Conservation (phyloP, 306 rosid species). For the Oxytropis ochrocephala region DNA sequence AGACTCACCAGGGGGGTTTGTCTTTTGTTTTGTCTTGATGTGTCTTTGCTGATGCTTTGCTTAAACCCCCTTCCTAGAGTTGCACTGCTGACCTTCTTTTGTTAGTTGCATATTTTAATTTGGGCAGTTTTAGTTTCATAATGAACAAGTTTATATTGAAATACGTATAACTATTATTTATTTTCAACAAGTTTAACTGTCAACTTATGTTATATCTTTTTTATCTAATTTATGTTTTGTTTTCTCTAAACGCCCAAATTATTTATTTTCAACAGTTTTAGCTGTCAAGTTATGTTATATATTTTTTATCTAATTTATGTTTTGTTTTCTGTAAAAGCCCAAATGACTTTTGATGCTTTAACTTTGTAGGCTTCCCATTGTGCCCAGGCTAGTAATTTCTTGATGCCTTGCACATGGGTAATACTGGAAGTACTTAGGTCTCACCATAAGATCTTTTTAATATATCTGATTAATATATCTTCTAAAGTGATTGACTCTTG, state of each 20-base stretch:
- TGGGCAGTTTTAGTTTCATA: background rate
- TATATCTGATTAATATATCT: conserved; percentile 5
- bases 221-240: background rate
- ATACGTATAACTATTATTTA: background rate
- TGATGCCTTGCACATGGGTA: conserved; percentile 18
- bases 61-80: background rate
- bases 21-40: background rate
- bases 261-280: background rate
- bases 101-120: background rate
- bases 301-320: background rate
- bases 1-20: conserved; percentile 3
- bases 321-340: background rate
- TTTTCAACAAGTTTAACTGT: background rate
- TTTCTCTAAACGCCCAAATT: background rate
- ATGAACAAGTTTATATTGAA: conserved; percentile 7
- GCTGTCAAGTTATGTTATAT: background rate
- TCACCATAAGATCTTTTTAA: background rate
- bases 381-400: conserved; percentile 3
- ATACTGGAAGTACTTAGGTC: background rate
- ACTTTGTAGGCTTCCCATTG: conserved; percentile 9
- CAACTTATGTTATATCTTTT: background rate
- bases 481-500: background rate
- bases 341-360: conserved; percentile 7
- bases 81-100: background rate
- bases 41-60: background rate